A percentile compares a stretch with the other conserved stretches of the same genome.
Evolutionary conservation across 345 rosid species (phyloP).

Genomic region (Lepidium didymum): DNA sequence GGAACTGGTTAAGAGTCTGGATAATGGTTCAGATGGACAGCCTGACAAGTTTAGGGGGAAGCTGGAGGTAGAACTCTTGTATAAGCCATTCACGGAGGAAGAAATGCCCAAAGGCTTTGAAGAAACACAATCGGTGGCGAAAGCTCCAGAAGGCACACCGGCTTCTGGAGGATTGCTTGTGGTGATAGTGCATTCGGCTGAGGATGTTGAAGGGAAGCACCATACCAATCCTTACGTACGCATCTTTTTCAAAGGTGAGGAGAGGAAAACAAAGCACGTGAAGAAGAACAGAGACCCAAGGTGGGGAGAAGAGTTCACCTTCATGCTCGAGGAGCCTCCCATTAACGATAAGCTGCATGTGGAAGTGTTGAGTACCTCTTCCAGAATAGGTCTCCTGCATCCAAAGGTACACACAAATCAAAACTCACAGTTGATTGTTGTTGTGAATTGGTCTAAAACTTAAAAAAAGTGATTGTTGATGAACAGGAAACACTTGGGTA

Average conservation of each 20-base stretch:
- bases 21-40: conserved; percentile 34
- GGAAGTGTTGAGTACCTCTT: conserved; percentile 73
- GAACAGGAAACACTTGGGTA: conserved; percentile 77
- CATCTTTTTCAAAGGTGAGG: conserved; percentile 70
- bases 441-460: background rate
- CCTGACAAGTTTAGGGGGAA: conserved; percentile 74
- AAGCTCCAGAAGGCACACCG: conserved; percentile 86
- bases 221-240: conserved; percentile 79
- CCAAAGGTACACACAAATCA: conserved; percentile 55
- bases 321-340: conserved; percentile 77
- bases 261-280: conserved; percentile 69
- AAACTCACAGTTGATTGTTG: background rate
- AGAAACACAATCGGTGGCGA: conserved; percentile 43
- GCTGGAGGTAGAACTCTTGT: conserved; percentile 61
- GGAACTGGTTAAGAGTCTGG: conserved; percentile 62
- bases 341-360: conserved; percentile 59
- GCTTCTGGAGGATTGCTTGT: conserved; percentile 78
- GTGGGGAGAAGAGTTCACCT: conserved; percentile 86
- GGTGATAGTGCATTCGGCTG: conserved; percentile 75
- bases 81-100: conserved; percentile 79
- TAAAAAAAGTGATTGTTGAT: conserved; percentile 17
- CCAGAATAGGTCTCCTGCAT: conserved; percentile 78
- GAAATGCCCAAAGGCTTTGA: conserved; percentile 47
- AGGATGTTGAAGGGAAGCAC: conserved; percentile 90
- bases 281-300: conserved; percentile 94